Percentiles rank a stretch among this genome's conserved stretches.
These are phyloP conservation scores for Leccinum broughii DNA, from an alignment of 768 basidiomycete genomes.

Conservation along the genomic window DNA sequence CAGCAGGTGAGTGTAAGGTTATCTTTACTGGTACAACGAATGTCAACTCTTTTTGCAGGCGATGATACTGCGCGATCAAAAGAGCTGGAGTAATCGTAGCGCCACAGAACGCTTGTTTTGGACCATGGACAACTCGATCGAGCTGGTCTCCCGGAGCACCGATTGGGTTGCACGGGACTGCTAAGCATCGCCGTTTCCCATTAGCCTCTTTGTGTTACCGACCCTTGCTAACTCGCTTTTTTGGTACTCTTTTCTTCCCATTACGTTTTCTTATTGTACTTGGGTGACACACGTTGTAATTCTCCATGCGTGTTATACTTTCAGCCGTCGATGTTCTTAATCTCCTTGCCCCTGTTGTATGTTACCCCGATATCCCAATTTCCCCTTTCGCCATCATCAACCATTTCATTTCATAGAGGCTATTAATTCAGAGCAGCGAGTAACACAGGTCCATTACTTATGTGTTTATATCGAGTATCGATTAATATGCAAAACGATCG, in stretches of 20 bases:
- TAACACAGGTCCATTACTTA: constrained; percentile 22
- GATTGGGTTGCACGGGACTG: constrained; percentile 84
- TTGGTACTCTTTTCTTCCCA: constrained; percentile 9
- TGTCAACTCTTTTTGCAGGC: constrained; percentile 52
- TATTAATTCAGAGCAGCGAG: constrained; percentile 12
- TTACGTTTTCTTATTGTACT: constrained; percentile 21
- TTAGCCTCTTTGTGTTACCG: constrained; percentile 7
- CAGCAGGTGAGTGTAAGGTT: constrained; percentile 72
- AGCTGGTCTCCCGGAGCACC: constrained; percentile 79
- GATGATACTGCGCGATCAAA: constrained; percentile 94
- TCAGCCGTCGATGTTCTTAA: constrained; percentile 15
- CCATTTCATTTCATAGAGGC: constrained; percentile 9
- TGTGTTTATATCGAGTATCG: constrained; percentile 19
- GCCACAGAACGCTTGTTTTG: constrained; percentile 92
- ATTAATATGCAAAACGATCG: constrained; percentile 10
- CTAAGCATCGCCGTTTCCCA: constrained; percentile 10
- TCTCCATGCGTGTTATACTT: constrained; percentile 12
- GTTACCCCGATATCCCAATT: constrained; percentile 20
- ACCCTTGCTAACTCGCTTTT: constrained; percentile 5
- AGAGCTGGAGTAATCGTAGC: constrained; percentile 91
- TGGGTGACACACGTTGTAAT: constrained; percentile 25
- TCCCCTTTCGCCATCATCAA: constrained; percentile 1
- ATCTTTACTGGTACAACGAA: background rate
- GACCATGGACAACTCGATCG: constrained; percentile 88
- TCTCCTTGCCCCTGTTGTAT: constrained; percentile 20